Evolutionary conservation across 2,329 filamentous ascomycete species (phyloP).

Genomic region (Nigrospora sphaerica): DNA sequence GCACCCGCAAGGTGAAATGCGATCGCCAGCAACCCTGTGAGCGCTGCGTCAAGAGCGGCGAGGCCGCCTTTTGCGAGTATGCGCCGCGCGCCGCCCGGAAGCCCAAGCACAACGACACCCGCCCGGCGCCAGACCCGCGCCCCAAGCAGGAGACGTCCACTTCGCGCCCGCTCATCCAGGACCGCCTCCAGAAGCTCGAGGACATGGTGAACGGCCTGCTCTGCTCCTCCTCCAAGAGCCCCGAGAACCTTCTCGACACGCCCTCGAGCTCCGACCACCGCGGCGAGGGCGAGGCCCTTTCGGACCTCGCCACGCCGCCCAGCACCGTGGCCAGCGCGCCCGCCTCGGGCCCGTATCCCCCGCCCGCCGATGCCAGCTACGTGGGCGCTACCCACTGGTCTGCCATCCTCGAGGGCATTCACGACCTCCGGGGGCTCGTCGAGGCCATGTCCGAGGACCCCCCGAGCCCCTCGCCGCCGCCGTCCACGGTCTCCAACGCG

Average conservation of each 20-base stretch:
- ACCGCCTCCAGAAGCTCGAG: slow-evolving; percentile 27
- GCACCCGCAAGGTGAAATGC: slow-evolving; percentile 30
- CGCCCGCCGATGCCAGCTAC: slow-evolving; percentile 18
- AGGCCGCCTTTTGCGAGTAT: slow-evolving; percentile 27
- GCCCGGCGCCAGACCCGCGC: slow-evolving; percentile 17
- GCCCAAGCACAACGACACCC: slow-evolving; percentile 19
- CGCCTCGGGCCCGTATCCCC: slow-evolving; percentile 6
- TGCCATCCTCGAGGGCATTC: slow-evolving; percentile 27
- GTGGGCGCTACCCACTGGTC: slow-evolving; percentile 27
- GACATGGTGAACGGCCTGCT: slow-evolving; percentile 26
- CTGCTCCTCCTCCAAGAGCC: slow-evolving; percentile 8
- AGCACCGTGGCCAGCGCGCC: slow-evolving; percentile 6
- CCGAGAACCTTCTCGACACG: slow-evolving; percentile 15
- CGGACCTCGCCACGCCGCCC: slow-evolving; percentile 20
- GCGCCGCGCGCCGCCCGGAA: slow-evolving; percentile 25
- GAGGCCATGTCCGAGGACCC: slow-evolving; percentile 16
- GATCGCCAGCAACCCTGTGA: slow-evolving; percentile 31
- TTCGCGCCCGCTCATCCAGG: slow-evolving; percentile 23
- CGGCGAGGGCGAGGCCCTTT: slow-evolving; percentile 17
- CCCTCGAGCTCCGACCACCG: slow-evolving; percentile 20
- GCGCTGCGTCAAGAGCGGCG: slow-evolving; percentile 29
- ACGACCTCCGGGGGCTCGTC: slow-evolving; percentile 24
- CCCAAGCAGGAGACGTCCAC: slow-evolving; percentile 15
- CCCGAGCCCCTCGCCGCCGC: slow-evolving; percentile 18
- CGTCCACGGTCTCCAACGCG: slow-evolving; percentile 8